Evolutionary conservation across 2,329 filamentous ascomycete species (phyloP), one percentile per base, ranked within the genome.

Genomic region (Hysterium pulicare): DNA sequence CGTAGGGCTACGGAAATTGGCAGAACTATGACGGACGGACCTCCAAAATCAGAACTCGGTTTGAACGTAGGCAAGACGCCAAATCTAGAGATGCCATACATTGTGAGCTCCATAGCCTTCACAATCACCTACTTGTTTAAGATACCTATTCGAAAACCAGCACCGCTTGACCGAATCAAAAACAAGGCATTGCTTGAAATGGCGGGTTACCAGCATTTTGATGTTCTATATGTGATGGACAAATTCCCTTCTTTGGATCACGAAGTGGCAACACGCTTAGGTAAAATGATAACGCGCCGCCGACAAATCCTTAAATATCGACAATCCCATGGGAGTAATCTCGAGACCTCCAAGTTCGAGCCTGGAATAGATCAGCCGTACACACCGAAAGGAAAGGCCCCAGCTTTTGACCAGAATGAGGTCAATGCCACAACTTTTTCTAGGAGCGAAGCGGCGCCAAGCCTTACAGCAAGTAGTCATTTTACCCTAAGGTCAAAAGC

Each of bases 231-330:
- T 22, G 40, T 47, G 6, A 41, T 24, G n/a, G 43, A 48, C 22
- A 51, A 48, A 37, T 45, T 48, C 15, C 41, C 41, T 3, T n/a
- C 11, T 13, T 5, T 47, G 9, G 30, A 37, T n/a, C 16, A 31
- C 24, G 15, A 22, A 2, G 31, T 47, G 4, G 36, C 41, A 11
- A 32, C 26, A 11, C 43, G 46, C 9, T 33, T 51, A 21, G 46
- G 34, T 2, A 48, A 38, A 22, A 33, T 46, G 43, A 51, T 51
- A 3, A 44, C 48, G 13, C 37, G 44, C 6, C 41, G 46, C 7
- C 46, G 48, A 8, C 48, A 51, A 22, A 5, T 51, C 5, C 30
- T 51, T 3, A 19, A 32, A n/a, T 51, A 48, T 15, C 37, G 42
- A 15, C 33, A 40, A 16, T 31, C n/a, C 11, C 48, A 46, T 33